phyloP scores from a whole-genome alignment of 148 eudicot genomes.

The Hydrangea macrophylla region DNA sequence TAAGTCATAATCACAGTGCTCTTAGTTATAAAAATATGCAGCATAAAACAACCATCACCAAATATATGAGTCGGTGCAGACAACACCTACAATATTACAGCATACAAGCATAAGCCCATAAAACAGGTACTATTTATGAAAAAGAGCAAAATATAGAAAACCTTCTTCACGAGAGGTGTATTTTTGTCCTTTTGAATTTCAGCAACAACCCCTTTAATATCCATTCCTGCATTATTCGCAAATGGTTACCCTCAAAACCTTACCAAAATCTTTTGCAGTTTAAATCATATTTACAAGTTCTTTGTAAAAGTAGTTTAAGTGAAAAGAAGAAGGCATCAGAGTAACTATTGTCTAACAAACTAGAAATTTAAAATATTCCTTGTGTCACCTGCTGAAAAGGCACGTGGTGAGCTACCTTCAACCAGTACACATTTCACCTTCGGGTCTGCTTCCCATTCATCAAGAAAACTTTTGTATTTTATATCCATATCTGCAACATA shows the following conservation, averaged over 20 bases:
- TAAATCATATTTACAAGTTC: neutral
- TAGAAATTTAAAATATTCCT: neutral
- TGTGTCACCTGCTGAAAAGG: constrained; percentile 86
- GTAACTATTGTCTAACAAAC: neutral
- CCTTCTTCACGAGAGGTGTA: constrained; percentile 96
- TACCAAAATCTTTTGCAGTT: too few species aligned
- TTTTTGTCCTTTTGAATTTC: constrained; percentile 79
- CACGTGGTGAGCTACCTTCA: constrained; percentile 82
- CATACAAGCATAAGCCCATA: neutral
- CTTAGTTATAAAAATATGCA: constrained; percentile 3
- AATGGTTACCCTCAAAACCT: constrained; percentile 35
- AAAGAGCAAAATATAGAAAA: constrained; percentile 22
- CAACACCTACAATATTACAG: constrained; percentile 6
- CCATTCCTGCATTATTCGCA: constrained; percentile 86
- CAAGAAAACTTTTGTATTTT: constrained; percentile 79
- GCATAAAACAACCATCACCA: constrained; percentile 3
- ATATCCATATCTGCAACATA: constrained; percentile 78
- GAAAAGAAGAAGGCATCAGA: neutral
- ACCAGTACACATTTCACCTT: constrained; percentile 83
- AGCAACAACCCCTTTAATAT: constrained; percentile 94
- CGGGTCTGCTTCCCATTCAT: constrained; percentile 90
- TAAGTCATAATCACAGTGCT: neutral
- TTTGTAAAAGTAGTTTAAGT: constrained; percentile 15
- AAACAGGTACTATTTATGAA: constrained; percentile 13
- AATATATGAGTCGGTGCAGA: neutral